Evolutionary conservation across 23 red algal species (phyloP).

Genomic region (Gracilaria caudata): DNA sequence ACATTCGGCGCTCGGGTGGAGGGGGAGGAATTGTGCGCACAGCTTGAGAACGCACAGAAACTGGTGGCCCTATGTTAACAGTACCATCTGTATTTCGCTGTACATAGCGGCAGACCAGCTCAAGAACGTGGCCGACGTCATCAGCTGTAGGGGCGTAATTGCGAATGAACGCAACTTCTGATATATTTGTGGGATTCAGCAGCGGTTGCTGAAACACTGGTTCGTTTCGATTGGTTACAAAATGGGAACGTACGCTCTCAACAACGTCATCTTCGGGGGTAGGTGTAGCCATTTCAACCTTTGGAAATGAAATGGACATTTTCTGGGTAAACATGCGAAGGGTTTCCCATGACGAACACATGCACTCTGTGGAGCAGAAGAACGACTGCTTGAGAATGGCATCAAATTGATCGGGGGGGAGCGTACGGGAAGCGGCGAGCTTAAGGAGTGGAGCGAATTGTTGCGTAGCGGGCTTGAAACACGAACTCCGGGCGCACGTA

Average conservation of each 20-base stretch:
- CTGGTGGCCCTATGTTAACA: constrained; percentile 79
- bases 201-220: constrained; percentile 65
- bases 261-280: constrained; percentile 9
- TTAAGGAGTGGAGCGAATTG: constrained; percentile 68
- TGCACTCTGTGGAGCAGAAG: constrained; percentile 75
- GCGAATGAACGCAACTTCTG: constrained; percentile 80
- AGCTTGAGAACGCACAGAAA: constrained; percentile 61
- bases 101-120: constrained; percentile 87
- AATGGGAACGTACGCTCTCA: constrained; percentile 9
- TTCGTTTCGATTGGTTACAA: constrained; percentile 47
- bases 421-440: constrained; percentile 20
- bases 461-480: constrained; percentile 58
- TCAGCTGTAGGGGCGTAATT: constrained; percentile 75
- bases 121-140: constrained; percentile 80
- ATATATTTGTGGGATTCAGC: constrained; percentile 47
- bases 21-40: constrained; percentile 51
- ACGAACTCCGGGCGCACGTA: constrained; percentile 56
- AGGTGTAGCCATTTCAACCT: neutral
- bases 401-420: constrained; percentile 47
- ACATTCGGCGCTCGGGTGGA: constrained; percentile 78
- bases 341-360: constrained; percentile 52
- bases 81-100: constrained; percentile 70
- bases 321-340: constrained; percentile 45
- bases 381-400: constrained; percentile 45
- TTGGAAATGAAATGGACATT: constrained; percentile 40